These are phyloP conservation scores for Pyrus pyrifolia DNA, from an alignment of 306 rosid genomes.

Conservation along the genomic window DNA sequence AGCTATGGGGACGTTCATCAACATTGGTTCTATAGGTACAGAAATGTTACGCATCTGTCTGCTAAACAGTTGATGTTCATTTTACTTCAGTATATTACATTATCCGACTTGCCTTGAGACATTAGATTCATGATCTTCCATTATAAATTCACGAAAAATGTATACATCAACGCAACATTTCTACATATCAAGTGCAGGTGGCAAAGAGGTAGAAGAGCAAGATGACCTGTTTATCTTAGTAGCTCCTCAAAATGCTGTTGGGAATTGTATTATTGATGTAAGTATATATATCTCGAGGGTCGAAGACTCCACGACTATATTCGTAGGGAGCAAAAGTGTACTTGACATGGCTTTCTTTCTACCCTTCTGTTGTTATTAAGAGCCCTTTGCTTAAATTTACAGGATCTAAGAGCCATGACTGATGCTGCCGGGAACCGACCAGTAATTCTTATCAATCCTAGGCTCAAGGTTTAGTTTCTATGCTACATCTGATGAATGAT, in stretches of 20 bases:
- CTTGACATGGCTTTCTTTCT: conserved; percentile 4
- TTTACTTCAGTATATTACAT: background rate
- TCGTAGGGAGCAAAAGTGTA: conserved; percentile 1
- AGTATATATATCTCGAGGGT: conserved; percentile 15
- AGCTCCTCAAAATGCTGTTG: conserved; percentile 98
- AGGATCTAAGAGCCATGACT: conserved; percentile 92
- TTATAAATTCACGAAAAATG: background rate
- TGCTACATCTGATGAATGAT: background rate
- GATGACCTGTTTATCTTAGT: conserved; percentile 88
- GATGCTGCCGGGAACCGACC: conserved; percentile 82
- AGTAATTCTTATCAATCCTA: conserved; percentile 70
- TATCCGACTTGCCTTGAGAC: background rate
- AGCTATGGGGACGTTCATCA: conserved; percentile 77
- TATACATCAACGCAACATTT: background rate
- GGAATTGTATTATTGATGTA: conserved; percentile 93
- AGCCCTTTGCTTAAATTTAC: conserved; percentile 30
- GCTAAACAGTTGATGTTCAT: conserved; percentile 6
- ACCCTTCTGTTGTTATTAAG: conserved; percentile 3
- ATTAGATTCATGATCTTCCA: background rate
- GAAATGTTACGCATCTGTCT: background rate
- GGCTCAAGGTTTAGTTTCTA: conserved; percentile 64
- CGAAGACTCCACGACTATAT: conserved; percentile 11
- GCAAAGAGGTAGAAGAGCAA: conserved; percentile 74
- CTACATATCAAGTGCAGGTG: conserved; percentile 47
- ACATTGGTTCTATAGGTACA: conserved; percentile 86